Conservation (phyloP, 2,329 filamentous ascomycete species). For the Pyricularia sp. region DNA sequence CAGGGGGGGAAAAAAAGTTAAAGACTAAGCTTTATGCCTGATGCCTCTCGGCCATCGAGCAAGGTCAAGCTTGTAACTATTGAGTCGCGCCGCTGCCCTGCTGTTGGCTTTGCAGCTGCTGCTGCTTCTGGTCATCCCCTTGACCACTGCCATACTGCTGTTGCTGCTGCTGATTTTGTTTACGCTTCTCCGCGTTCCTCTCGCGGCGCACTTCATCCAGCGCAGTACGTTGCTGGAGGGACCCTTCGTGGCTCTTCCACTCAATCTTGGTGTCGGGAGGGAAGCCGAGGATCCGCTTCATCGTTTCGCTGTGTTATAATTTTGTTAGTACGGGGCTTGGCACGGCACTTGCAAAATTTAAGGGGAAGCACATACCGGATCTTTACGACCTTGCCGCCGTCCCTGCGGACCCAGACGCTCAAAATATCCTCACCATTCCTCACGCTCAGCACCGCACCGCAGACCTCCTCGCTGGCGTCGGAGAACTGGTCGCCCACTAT, state of each 20-base stretch:
- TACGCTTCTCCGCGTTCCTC: slow-evolving; percentile 42
- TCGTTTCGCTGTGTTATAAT: slow-evolving; percentile 63
- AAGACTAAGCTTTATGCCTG: neutral
- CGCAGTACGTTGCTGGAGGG: slow-evolving; percentile 82
- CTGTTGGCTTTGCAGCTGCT: slow-evolving; percentile 4
- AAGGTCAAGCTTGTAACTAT: neutral
- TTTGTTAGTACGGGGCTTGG: neutral
- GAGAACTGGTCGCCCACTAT: slow-evolving; percentile 91
- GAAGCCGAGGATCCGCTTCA: slow-evolving; percentile 82
- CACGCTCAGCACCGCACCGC: slow-evolving; percentile 88
- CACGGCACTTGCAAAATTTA: neutral
- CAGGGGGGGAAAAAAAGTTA: neutral
- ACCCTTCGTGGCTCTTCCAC: slow-evolving; percentile 94
- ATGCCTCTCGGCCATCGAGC: neutral
- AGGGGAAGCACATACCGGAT: slow-evolving; percentile 64
- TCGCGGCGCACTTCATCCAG: slow-evolving; percentile 89
- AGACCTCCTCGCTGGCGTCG: slow-evolving; percentile 89
- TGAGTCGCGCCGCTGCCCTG: neutral
- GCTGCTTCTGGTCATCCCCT: slow-evolving; percentile 16
- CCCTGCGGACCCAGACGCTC: slow-evolving; percentile 94
- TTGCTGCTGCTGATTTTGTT: slow-evolving; percentile 19
- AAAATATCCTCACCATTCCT: slow-evolving; percentile 93
- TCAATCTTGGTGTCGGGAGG: slow-evolving; percentile 83
- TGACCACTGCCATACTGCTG: slow-evolving; percentile 18
- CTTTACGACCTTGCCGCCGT: slow-evolving; percentile 89